Evolutionary conservation across 257 asterid genomes (phyloP).

Genomic region (Solanum chaucha): DNA sequence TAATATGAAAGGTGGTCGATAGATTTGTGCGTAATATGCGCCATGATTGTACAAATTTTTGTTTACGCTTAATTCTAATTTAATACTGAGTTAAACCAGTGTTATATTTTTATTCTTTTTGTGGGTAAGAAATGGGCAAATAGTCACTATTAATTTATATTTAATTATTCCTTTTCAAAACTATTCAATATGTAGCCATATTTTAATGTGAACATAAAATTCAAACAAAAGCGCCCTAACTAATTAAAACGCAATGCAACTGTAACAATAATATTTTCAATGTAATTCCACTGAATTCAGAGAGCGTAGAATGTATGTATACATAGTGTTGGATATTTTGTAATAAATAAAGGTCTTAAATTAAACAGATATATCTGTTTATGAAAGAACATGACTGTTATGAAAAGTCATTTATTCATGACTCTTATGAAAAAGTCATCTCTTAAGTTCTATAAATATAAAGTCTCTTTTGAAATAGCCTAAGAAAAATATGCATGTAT

Average conservation of each 20-base stretch:
- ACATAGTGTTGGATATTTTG: too few species aligned
- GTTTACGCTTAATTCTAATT: background rate
- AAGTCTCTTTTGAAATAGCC: background rate
- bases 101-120: background rate
- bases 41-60: background rate
- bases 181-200: background rate
- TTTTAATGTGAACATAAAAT: background rate
- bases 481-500: background rate
- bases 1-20: background rate
- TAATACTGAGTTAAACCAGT: background rate
- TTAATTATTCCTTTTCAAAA: background rate
- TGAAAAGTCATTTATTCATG: background rate
- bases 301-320: too few species aligned
- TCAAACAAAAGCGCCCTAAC: background rate
- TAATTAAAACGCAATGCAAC: background rate
- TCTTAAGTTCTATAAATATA: background rate
- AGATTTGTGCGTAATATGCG: background rate
- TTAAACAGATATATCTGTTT: too few species aligned
- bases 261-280: too few species aligned
- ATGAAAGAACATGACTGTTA: too few species aligned
- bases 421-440: too few species aligned
- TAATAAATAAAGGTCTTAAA: too few species aligned
- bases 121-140: background rate
- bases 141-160: background rate
- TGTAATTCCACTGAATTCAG: too few species aligned